These are phyloP conservation scores for Sarcodon aspratus DNA, from an alignment of 768 basidiomycete species.

Conservation along the genomic window DNA sequence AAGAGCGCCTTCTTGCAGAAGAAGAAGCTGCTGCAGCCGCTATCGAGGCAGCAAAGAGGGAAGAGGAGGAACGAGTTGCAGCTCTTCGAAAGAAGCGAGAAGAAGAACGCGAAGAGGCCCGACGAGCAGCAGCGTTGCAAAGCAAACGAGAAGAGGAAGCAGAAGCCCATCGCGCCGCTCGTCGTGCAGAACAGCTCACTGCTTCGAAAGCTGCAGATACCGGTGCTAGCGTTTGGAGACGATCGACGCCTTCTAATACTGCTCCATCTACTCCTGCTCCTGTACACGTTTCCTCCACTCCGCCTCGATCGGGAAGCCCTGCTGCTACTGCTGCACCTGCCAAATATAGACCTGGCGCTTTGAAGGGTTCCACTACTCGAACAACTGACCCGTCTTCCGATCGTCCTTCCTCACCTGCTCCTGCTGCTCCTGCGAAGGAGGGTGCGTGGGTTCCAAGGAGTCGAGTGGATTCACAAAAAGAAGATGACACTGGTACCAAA, in stretches of 20 bases:
- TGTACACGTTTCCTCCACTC: constrained; percentile 16
- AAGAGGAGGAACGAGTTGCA: constrained; percentile 46
- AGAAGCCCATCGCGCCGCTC: constrained; percentile 25
- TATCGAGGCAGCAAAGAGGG: constrained; percentile 44
- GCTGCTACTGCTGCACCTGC: constrained; percentile 20
- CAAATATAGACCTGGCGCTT: constrained; percentile 34
- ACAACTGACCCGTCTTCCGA: neutral
- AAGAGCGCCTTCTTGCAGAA: constrained; percentile 14
- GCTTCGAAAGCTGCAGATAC: neutral
- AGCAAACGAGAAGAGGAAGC: constrained; percentile 65
- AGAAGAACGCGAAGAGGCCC: constrained; percentile 34
- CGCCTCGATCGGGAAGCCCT: constrained; percentile 46
- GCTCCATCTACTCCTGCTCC: constrained; percentile 17
- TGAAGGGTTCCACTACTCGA: constrained; percentile 7
- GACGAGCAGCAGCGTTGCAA: constrained; percentile 48
- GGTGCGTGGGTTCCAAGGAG: neutral
- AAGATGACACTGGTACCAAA: constrained; percentile 4
- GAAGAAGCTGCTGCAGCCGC: constrained; percentile 25
- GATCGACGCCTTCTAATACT: constrained; percentile 12
- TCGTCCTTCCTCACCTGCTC: neutral
- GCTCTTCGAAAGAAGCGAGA: constrained; percentile 43
- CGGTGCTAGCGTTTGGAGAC: neutral
- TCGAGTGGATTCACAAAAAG: neutral
- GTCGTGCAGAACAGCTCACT: constrained; percentile 17
- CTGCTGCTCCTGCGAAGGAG: neutral